These are phyloP conservation scores for Aspergillus sp. DNA, from an alignment of 2,329 filamentous ascomycete species.

Conservation along the genomic window DNA sequence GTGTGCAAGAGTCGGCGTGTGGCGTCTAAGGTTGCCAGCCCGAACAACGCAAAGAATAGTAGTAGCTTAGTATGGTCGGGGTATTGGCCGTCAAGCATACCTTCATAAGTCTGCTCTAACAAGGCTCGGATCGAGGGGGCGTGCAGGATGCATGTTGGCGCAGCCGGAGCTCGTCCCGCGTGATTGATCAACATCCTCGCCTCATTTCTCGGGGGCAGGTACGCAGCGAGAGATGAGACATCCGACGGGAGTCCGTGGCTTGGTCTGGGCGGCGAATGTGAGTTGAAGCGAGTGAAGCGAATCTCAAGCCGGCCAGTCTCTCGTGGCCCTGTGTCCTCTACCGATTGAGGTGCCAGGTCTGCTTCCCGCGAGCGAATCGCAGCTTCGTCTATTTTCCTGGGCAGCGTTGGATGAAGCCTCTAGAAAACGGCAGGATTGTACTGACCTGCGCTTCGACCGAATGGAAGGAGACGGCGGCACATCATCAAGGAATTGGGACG, in stretches of 20 bases:
- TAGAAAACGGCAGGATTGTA: too few relatives aligned
- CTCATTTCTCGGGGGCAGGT: not conserved
- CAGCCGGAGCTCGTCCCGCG: not conserved
- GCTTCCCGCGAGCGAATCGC: too few relatives aligned
- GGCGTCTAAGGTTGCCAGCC: not conserved
- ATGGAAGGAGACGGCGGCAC: too few relatives aligned
- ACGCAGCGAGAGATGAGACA: not conserved
- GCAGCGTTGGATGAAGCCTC: too few relatives aligned
- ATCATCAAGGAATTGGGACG: too few relatives aligned
- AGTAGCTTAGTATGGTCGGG: not conserved
- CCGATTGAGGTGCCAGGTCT: too few relatives aligned
- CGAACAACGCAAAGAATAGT: conserved; percentile 8
- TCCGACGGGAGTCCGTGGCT: not conserved
- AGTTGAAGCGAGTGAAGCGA: too few relatives aligned
- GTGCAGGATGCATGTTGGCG: conserved; percentile 13
- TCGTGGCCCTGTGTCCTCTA: too few relatives aligned
- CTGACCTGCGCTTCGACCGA: too few relatives aligned
- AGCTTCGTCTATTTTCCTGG: too few relatives aligned
- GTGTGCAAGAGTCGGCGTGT: not conserved
- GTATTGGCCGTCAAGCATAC: not conserved
- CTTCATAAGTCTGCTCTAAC: conserved; percentile 5
- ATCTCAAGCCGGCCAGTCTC: too few relatives aligned
- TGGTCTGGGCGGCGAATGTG: too few relatives aligned
- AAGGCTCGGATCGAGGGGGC: not conserved
- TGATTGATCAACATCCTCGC: conserved; percentile 10